Base-by-base conservation (phyloP, 176 grass and related monocot species). In the Musa troglodytarum region DNA sequence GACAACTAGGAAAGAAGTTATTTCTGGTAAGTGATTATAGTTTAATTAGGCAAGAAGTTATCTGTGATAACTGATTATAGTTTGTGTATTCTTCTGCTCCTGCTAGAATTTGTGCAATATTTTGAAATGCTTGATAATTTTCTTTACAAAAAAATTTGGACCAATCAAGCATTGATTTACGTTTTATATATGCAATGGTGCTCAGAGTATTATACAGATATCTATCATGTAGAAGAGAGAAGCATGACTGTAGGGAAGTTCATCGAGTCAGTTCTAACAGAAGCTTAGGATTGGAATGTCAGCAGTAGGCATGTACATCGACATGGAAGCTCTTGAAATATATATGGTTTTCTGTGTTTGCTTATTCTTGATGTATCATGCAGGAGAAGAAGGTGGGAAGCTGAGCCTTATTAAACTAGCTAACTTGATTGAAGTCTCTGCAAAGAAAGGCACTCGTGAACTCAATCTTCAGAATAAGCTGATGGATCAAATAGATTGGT, bases 331-430 rank as follows among this genome's bases (percentile, higher is more conserved):
- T 43, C 34, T 11, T 26, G 14, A 57, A 57, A 17, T 16, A 4
- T 4, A 57, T 5, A 4, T 14, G 14, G 14, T 4, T 57, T 8
- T 61, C 19, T 61, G 57, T 61, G 16, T n/a, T 61, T n/a, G 17
- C 17, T 61, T 15, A 61, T 61, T 61, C 15, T 22, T 23, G 28
- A 82, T 87, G 26, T 68, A 63, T 78, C 73, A 2, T 87, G 87
- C 81, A 99, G 95, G 86, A 53, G 85, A 88, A 63, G 78, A 55
- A 26, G 77, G 77, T n/a, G 83, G 85, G 25, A 95, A 94, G 73
- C 70, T 94, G 66, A 95, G 74, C 74, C 81, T 88, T 50, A 99
- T 99, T 69, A 93, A 89, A 83, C 85, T 99, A 10, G 91, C 96
- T 81, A 94, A 88, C 74, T 85, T 85, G 87, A 89, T 99, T 76